Base-by-base conservation (phyloP, 352 stramenopile species). In the Phytophthora cactorum region DNA sequence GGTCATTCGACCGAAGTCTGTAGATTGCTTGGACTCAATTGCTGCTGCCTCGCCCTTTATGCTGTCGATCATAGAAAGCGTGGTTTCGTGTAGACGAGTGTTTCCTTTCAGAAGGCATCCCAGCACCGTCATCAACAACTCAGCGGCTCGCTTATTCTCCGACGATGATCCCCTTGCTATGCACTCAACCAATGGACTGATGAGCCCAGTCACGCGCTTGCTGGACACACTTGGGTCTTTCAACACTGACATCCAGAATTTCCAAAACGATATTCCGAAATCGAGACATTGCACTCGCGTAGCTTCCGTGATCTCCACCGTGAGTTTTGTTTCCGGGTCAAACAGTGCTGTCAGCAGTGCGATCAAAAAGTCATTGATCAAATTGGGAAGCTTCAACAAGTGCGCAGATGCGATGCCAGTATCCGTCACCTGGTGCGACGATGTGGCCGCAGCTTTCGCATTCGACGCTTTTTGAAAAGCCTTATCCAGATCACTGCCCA, bases 321-420 rank as follows among this genome's bases (percentile, higher is more conserved):
- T 52, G 10, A 31, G 29, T 50, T 45, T 59, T 9, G 50, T 55
- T 44, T 56, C 70, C 2, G 72, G 46, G 27, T 72, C 52, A 39
- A 92, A 91, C 15, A 95, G 39, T 34, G 66, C 63, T 7, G 74
- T 70, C n/a, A 95, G 38, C 3, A 89, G 46, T 4, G 73, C 45
- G 28, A 90, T 74, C 28, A 93, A 56, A 53, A 95, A 91, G 29
- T 95, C 87, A 50, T 88, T 91, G 43, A 95, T 77, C 52, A 93
- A 54, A 57, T 66, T 81, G 1, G 83, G 84, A 38, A 93, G 77
- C 52, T 88, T 91, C n/a, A 89, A 73, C 5, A 93, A 68, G 47
- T 78, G 67, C 6, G 39, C 63, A 53, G 76, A 63, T 62, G 72
- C 69, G 36, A 60, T 59, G 41, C 62, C 66, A 51, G 57, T 76